Evolutionary conservation across 2,329 filamentous ascomycete genomes (phyloP).

Genomic region (Clonostachys byssicola): DNA sequence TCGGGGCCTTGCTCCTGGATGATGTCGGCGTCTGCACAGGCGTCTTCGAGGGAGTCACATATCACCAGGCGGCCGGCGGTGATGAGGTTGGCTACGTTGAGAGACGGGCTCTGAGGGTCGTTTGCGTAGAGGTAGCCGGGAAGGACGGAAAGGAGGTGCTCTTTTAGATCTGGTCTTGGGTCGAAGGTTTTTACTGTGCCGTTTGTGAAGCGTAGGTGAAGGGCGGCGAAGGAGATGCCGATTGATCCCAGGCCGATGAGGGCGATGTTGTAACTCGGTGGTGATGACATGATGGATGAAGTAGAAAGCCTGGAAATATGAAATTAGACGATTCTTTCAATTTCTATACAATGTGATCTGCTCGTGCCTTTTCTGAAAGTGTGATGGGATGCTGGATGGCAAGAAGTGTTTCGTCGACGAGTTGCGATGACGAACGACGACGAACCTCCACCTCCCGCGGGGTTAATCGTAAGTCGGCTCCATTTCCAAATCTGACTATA

Average conservation of each 20-base stretch:
- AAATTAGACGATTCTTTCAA: too few species aligned
- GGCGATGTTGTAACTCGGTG: constrained; percentile 14
- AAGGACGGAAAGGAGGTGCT: constrained; percentile 28
- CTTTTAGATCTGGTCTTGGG: constrained; percentile 36
- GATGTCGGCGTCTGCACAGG: constrained; percentile 40
- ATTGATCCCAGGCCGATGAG: constrained; percentile 39
- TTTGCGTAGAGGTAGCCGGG: constrained; percentile 1
- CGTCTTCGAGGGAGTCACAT: constrained; percentile 26
- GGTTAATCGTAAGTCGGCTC: too few species aligned
- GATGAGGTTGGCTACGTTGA: neutral
- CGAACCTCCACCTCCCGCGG: too few species aligned
- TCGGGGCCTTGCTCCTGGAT: constrained; percentile 59
- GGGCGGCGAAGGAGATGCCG: constrained; percentile 49
- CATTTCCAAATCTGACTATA: too few species aligned
- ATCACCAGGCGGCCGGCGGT: constrained; percentile 20
- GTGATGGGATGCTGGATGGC: too few species aligned
- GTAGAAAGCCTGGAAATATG: too few species aligned
- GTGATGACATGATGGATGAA: neutral
- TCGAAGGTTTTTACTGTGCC: constrained; percentile 41
- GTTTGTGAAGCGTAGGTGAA: constrained; percentile 39
- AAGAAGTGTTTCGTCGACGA: too few species aligned
- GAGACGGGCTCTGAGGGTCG: constrained; percentile 10
- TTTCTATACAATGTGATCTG: too few species aligned
- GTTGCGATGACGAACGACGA: too few species aligned
- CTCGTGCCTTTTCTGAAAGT: too few species aligned